Evolutionary conservation across 179 eudicot species (phyloP).

Genomic region (Beta lomatogona): DNA sequence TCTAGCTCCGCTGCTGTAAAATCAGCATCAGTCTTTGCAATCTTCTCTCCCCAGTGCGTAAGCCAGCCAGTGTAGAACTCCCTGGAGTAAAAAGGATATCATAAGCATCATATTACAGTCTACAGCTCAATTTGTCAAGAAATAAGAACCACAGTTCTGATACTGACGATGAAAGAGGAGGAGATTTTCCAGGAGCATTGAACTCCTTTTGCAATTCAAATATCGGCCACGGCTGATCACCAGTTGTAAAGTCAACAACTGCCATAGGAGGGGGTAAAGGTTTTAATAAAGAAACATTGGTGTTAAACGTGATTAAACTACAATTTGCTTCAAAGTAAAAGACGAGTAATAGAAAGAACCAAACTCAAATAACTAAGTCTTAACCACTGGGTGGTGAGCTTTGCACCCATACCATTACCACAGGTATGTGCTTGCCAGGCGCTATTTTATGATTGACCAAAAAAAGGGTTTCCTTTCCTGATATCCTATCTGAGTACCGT

Average conservation of each 20-base stretch:
- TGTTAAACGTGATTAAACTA: background rate
- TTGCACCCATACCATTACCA: background rate
- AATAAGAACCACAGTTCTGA: constrained; percentile 2
- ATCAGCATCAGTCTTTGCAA: constrained; percentile 72
- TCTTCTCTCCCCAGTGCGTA: constrained; percentile 93
- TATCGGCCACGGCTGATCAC: constrained; percentile 93
- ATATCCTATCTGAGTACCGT: background rate
- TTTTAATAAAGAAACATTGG: constrained; percentile 7
- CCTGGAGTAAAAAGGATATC: constrained; percentile 43
- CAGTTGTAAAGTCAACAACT: constrained; percentile 95
- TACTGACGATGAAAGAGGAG: constrained; percentile 88
- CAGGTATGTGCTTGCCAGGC: background rate
- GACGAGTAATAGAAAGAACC: background rate
- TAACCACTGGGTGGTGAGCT: background rate
- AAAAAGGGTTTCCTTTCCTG: background rate
- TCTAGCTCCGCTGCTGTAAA: constrained; percentile 73
- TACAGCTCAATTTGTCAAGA: constrained; percentile 11
- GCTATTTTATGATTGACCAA: background rate
- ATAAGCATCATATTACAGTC: constrained; percentile 31
- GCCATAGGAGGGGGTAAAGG: constrained; percentile 27
- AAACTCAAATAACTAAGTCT: background rate
- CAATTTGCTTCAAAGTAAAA: background rate
- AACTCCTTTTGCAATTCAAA: constrained; percentile 87
- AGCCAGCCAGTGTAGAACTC: constrained; percentile 99
- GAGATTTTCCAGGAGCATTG: constrained; percentile 96